Evolutionary conservation across 2,329 filamentous ascomycete species (phyloP).

Genomic region (Nemania sp.): DNA sequence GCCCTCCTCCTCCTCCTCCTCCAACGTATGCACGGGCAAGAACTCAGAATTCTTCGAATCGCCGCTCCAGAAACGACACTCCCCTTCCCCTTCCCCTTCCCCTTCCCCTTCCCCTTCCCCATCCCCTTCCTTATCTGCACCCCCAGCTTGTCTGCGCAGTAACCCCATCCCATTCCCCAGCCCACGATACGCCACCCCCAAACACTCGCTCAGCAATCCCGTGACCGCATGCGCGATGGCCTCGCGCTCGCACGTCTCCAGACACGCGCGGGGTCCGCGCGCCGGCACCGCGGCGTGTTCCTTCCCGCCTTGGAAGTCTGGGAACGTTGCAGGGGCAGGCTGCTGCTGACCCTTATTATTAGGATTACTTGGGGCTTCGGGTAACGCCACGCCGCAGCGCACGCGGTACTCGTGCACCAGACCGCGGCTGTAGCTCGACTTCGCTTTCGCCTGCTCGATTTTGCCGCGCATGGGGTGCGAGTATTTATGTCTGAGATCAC

Average conservation of each 20-base stretch:
- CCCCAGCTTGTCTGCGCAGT: no score
- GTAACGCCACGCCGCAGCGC: conserved; percentile 25
- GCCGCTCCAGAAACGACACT: conserved; percentile 22
- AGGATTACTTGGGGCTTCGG: conserved; percentile 5
- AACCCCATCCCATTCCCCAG: no score
- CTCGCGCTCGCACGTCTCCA: conserved; percentile 31
- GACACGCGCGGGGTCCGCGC: conserved; percentile 20
- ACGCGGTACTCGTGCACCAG: conserved; percentile 33
- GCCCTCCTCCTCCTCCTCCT: not conserved
- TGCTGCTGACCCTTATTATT: no score
- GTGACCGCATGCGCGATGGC: conserved; percentile 22
- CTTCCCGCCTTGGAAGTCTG: not conserved
- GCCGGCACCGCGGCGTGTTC: not conserved
- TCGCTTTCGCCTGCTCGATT: no score
- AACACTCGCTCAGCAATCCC: conserved; percentile 25
- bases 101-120: not conserved
- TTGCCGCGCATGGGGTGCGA: no score
- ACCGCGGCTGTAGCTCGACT: no score
- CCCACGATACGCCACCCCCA: conserved; percentile 30
- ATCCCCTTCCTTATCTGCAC: no score
- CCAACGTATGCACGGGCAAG: conserved; percentile 28
- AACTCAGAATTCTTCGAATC: conserved; percentile 21
- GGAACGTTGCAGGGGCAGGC: no score
- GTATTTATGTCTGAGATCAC: no score
- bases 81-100: not conserved